Conservation (phyloP, 2,329 filamentous ascomycete genomes). For the Endoconidiophora laricicola region DNA sequence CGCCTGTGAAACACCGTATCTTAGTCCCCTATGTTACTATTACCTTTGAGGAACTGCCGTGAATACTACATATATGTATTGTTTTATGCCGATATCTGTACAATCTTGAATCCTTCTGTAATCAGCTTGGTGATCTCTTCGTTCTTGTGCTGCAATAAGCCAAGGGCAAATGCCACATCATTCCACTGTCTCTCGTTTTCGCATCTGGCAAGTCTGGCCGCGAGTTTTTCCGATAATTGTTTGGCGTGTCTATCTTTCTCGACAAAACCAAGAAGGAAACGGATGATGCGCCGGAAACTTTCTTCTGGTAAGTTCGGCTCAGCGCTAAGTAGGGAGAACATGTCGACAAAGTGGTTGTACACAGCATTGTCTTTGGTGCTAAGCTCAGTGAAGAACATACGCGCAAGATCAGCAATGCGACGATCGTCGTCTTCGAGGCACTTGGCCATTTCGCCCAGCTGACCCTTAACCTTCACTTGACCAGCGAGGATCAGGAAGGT, state of each 20-base stretch:
- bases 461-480: constrained; percentile 98
- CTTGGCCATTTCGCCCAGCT: constrained; percentile 97
- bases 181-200: constrained; percentile 95
- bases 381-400: constrained; percentile 97
- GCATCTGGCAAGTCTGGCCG: constrained; percentile 67
- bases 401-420: constrained; percentile 77
- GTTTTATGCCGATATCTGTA: constrained; percentile 41
- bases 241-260: constrained; percentile 99
- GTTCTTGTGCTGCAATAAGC: constrained; percentile 80
- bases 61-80: too few relatives aligned
- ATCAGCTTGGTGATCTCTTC: constrained; percentile 71
- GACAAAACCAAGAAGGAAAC: constrained; percentile 87
- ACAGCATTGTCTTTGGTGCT: constrained; percentile 97
- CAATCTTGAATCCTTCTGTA: constrained; percentile 57
- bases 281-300: constrained; percentile 69
- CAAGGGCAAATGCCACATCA: constrained; percentile 84
- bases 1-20: too few relatives aligned
- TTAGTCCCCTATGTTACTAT: too few relatives aligned
- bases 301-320: constrained; percentile 71
- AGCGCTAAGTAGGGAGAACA: constrained; percentile 85
- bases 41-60: too few relatives aligned
- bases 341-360: constrained; percentile 98
- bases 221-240: constrained; percentile 82
- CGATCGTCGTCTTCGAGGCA: constrained; percentile 94
- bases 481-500: constrained; percentile 94